phyloP scores from a whole-genome alignment of 2,329 filamentous ascomycete species.

The Stemphylium lycopersici region DNA sequence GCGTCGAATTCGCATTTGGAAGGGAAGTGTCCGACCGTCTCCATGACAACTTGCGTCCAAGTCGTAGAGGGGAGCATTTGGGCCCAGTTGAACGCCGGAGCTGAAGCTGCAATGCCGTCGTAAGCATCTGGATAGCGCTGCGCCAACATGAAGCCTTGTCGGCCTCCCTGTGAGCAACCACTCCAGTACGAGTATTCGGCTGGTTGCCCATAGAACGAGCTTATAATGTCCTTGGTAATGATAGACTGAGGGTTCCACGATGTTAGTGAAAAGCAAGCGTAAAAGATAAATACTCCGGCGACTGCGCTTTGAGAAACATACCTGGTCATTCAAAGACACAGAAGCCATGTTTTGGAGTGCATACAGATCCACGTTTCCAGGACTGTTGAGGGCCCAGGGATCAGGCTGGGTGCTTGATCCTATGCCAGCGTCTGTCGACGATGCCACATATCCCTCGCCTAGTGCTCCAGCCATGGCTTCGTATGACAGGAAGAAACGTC shows the following conservation, averaged over 20 bases:
- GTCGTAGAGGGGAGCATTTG: slow-evolving; percentile 4
- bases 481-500: slow-evolving; percentile 19
- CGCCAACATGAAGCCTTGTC: slow-evolving; percentile 40
- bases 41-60: no score
- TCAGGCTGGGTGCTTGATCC: neutral
- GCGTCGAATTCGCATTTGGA: slow-evolving; percentile 33
- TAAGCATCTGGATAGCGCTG: slow-evolving; percentile 40
- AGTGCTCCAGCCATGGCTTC: slow-evolving; percentile 24
- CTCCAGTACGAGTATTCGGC: slow-evolving; percentile 42
- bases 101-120: slow-evolving; percentile 39
- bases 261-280: no score
- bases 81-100: slow-evolving; percentile 32
- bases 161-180: slow-evolving; percentile 44
- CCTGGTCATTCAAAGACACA: slow-evolving; percentile 38
- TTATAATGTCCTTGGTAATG: slow-evolving; percentile 23
- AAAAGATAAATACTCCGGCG: no score
- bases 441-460: slow-evolving; percentile 29
- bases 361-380: slow-evolving; percentile 33
- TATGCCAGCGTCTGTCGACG: slow-evolving; percentile 33
- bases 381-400: slow-evolving; percentile 24
- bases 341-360: slow-evolving; percentile 45
- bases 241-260: neutral
- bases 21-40: slow-evolving; percentile 1
- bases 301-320: no score
- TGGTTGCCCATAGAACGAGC: slow-evolving; percentile 36